Evolutionary conservation across 169 alveolate genomes (phyloP).

Genomic region (Plasmodium fragile): DNA sequence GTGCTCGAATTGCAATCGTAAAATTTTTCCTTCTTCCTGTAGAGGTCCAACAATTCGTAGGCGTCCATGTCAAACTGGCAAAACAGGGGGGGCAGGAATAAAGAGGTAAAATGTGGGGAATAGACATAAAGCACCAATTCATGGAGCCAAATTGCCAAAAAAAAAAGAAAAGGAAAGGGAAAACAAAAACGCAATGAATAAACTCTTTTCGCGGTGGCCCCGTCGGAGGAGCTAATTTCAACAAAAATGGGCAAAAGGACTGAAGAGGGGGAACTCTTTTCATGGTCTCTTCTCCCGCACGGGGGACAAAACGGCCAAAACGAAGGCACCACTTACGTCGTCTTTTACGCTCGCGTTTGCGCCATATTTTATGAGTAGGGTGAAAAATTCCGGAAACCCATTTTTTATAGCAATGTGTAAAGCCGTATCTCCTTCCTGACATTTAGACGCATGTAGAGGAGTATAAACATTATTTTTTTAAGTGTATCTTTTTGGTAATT

Average conservation of each 20-base stretch:
- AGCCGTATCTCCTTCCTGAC: conserved; percentile 74
- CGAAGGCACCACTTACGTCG: conserved; percentile 34
- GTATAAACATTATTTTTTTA: background rate
- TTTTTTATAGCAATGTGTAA: conserved; percentile 62
- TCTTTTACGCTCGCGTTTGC: conserved; percentile 52
- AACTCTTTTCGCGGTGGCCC: background rate
- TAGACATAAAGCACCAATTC: background rate
- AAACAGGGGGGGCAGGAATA: background rate
- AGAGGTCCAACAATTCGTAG: conserved; percentile 47
- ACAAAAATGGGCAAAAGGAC: background rate
- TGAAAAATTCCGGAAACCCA: conserved; percentile 56
- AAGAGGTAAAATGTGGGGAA: background rate
- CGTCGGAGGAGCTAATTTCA: background rate
- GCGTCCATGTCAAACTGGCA: conserved; percentile 59
- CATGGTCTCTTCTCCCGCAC: background rate
- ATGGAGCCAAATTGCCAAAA: background rate
- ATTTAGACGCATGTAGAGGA: background rate
- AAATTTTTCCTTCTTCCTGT: conserved; percentile 58
- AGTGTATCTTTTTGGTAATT: background rate
- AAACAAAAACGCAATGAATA: background rate
- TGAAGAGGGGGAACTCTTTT: background rate
- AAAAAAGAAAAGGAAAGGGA: background rate
- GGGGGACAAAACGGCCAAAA: background rate
- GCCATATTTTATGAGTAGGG: conserved; percentile 54
- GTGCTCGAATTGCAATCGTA: conserved; percentile 41